Evolutionary conservation across 805 yeast genomes (phyloP).

Genomic region (Starmerella stigmatis): DNA sequence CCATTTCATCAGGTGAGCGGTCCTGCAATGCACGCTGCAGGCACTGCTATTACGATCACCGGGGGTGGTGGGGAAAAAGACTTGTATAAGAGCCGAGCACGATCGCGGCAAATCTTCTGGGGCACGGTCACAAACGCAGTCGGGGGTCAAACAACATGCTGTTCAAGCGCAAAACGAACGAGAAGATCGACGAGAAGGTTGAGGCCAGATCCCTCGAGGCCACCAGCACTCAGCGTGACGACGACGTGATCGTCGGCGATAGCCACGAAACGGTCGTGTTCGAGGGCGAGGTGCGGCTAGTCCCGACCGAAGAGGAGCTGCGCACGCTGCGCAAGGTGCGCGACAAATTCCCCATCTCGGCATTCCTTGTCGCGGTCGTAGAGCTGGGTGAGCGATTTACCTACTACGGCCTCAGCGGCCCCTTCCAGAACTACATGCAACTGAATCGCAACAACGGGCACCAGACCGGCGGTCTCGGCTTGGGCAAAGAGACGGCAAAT

Average conservation of each 20-base stretch:
- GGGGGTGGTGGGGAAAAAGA: neutral
- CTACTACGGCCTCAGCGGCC: conserved; percentile 66
- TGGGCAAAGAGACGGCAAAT: conserved; percentile 53
- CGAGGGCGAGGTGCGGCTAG: conserved; percentile 13
- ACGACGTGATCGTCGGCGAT: neutral
- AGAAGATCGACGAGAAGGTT: conserved; percentile 7
- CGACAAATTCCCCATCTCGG: conserved; percentile 43
- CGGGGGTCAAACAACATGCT: neutral
- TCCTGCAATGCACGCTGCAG: no score
- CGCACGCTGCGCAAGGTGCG: conserved; percentile 43
- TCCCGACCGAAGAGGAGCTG: conserved; percentile 46
- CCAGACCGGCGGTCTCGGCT: conserved; percentile 38
- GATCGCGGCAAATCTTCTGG: no score
- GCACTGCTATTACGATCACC: neutral
- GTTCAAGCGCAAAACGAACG: neutral
- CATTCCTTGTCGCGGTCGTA: conserved; percentile 56
- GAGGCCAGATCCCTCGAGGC: neutral
- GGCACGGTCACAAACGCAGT: no score
- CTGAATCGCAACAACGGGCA: conserved; percentile 28
- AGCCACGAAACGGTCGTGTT: neutral
- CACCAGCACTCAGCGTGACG: neutral
- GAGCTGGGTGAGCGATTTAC: conserved; percentile 76
- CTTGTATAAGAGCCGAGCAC: neutral
- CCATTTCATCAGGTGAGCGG: no score
- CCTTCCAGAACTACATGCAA: conserved; percentile 72